Evolutionary conservation across 2,329 filamentous ascomycete genomes (phyloP).

Genomic region (Talaromyces sp.): DNA sequence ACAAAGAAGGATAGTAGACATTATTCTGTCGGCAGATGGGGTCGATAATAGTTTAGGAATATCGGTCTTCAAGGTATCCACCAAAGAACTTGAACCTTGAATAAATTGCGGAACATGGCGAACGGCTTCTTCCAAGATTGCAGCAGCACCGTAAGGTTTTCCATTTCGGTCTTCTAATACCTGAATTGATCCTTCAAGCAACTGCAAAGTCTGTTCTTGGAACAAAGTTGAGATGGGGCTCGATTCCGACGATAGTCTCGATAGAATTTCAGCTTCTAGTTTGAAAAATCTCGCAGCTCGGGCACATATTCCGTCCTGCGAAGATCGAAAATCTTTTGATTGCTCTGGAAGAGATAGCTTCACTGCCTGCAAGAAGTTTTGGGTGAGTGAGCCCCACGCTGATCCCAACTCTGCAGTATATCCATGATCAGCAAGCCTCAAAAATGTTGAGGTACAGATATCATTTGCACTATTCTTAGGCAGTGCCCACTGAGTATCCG

Average conservation of each 20-base stretch:
- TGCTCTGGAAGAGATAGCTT: constrained; percentile 75
- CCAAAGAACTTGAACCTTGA: constrained; percentile 38
- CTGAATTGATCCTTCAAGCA: constrained; percentile 48
- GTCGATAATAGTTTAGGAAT: constrained; percentile 60
- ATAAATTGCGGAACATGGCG: constrained; percentile 40
- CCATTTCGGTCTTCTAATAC: constrained; percentile 54
- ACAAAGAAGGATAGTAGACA: constrained; percentile 60
- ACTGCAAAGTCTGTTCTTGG: constrained; percentile 29
- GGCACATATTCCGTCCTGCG: constrained; percentile 64
- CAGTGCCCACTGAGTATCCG: constrained; percentile 7
- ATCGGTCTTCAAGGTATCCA: constrained; percentile 52
- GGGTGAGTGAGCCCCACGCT: constrained; percentile 61
- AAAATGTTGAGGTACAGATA: constrained; percentile 37
- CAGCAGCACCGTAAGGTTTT: constrained; percentile 63
- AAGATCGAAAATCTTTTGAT: constrained; percentile 69
- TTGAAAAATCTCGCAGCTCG: constrained; percentile 66
- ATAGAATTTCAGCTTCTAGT: constrained; percentile 43
- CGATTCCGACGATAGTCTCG: constrained; percentile 20
- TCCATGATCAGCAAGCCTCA: constrained; percentile 31
- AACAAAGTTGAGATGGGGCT: constrained; percentile 26
- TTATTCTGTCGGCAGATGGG: constrained; percentile 62
- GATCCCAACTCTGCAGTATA: constrained; percentile 48
- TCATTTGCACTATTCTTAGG: constrained; percentile 46
- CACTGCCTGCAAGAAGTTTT: constrained; percentile 61
- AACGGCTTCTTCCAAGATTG: constrained; percentile 52